A percentile compares a stretch with the other conserved stretches of the same genome.
Conservation (phyloP, 1,139 yeast species). For the Saccharomyces uvarum region DNA sequence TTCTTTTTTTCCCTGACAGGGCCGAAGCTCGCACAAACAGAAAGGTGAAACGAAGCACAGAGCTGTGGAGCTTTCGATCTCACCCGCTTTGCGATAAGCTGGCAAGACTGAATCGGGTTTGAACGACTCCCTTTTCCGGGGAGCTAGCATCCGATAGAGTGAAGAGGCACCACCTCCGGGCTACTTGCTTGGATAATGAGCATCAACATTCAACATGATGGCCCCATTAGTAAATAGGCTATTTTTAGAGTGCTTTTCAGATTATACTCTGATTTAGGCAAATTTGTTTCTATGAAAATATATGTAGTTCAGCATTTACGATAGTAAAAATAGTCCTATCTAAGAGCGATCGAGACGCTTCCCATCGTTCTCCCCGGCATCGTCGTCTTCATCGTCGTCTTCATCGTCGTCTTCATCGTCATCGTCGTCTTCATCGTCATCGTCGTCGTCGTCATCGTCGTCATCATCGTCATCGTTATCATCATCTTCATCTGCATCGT, state of each 20-base stretch:
- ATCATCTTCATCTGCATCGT: constrained; percentile 18
- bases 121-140: neutral
- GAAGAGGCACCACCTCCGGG: neutral
- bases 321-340: neutral
- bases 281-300: neutral
- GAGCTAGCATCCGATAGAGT: neutral
- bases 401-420: constrained; percentile 28
- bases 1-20: constrained; percentile 1
- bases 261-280: neutral
- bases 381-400: constrained; percentile 10
- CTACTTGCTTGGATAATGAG: neutral
- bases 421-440: constrained; percentile 39
- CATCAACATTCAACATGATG: neutral
- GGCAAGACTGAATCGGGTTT: neutral
- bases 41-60: neutral
- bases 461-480: constrained; percentile 33
- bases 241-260: neutral
- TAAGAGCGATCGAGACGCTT: neutral
- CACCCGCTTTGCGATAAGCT: constrained; percentile 1
- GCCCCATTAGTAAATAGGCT: neutral
- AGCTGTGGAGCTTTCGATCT: neutral
- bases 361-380: constrained; percentile 2
- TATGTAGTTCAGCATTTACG: neutral
- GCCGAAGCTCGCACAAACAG: constrained; percentile 1
- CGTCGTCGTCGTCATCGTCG: constrained; percentile 41